These are phyloP conservation scores for Pseudocercospora pini-densiflorae DNA, from an alignment of 2,329 filamentous ascomycete genomes.

Conservation along the genomic window DNA sequence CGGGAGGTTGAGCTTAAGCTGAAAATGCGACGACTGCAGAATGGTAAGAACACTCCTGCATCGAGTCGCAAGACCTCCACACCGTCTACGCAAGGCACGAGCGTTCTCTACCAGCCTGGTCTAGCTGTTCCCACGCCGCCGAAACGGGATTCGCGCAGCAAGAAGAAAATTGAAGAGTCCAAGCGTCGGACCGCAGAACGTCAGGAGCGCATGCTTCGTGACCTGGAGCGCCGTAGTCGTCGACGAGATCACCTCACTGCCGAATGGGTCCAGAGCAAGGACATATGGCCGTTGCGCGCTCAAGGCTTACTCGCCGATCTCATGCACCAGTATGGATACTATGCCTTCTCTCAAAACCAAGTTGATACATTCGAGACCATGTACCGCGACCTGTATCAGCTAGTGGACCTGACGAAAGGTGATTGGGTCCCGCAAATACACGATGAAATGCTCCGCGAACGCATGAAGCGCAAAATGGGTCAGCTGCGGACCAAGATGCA, in stretches of 20 bases:
- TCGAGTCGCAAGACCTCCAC: constrained; percentile 23
- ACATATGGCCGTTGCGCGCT: constrained; percentile 44
- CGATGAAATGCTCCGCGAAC: constrained; percentile 43
- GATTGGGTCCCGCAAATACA: constrained; percentile 42
- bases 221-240: constrained; percentile 42
- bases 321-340: constrained; percentile 43
- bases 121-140: constrained; percentile 32
- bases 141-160: constrained; percentile 43
- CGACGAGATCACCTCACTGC: constrained; percentile 43
- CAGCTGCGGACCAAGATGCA: constrained; percentile 45
- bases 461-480: constrained; percentile 45
- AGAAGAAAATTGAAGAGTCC: constrained; percentile 45
- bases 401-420: constrained; percentile 41
- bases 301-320: constrained; percentile 41
- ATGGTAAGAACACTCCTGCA: constrained; percentile 33
- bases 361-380: constrained; percentile 41
- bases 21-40: constrained; percentile 40
- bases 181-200: constrained; percentile 42
- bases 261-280: constrained; percentile 44
- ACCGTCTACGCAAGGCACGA: constrained; percentile 22
- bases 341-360: constrained; percentile 39
- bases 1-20: constrained; percentile 44
- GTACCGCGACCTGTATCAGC: constrained; percentile 41
- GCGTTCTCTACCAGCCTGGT: constrained; percentile 33
- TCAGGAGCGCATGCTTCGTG: constrained; percentile 43